phyloP scores from a whole-genome alignment of 2,329 filamentous ascomycete genomes.

The Madurella mycetomatis region DNA sequence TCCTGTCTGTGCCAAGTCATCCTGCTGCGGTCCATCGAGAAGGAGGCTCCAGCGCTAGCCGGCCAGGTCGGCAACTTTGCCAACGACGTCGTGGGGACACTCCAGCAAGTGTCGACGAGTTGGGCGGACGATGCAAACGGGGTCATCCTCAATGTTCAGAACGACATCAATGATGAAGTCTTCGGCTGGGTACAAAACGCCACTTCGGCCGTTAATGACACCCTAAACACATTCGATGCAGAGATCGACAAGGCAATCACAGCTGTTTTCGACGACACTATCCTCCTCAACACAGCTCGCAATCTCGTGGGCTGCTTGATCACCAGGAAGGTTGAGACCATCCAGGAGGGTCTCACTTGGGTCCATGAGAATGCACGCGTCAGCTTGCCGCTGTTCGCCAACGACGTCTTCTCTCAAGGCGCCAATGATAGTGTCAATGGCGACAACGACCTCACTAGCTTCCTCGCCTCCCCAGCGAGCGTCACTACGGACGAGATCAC shows the following conservation, averaged over 20 bases:
- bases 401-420: constrained; percentile 79
- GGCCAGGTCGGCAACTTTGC: constrained; percentile 74
- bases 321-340: constrained; percentile 74
- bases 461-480: constrained; percentile 71
- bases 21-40: constrained; percentile 67
- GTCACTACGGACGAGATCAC: constrained; percentile 78
- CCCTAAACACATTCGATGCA: constrained; percentile 75
- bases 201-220: constrained; percentile 77
- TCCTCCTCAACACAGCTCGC: constrained; percentile 72
- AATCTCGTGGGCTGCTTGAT: constrained; percentile 85
- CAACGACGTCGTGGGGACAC: constrained; percentile 66
- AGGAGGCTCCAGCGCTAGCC: constrained; percentile 71
- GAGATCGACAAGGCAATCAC: constrained; percentile 72
- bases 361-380: constrained; percentile 82
- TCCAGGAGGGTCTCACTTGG: constrained; percentile 91
- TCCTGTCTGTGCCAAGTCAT: constrained; percentile 79
- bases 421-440: constrained; percentile 58
- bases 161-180: constrained; percentile 76
- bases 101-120: constrained; percentile 66
- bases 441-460: constrained; percentile 58
- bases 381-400: constrained; percentile 69
- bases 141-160: constrained; percentile 51
- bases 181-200: constrained; percentile 84
- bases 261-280: constrained; percentile 73
- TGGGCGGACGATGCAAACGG: constrained; percentile 77